Conservation (phyloP, 331 rosid genomes). For the Cucumis variabilis region DNA sequence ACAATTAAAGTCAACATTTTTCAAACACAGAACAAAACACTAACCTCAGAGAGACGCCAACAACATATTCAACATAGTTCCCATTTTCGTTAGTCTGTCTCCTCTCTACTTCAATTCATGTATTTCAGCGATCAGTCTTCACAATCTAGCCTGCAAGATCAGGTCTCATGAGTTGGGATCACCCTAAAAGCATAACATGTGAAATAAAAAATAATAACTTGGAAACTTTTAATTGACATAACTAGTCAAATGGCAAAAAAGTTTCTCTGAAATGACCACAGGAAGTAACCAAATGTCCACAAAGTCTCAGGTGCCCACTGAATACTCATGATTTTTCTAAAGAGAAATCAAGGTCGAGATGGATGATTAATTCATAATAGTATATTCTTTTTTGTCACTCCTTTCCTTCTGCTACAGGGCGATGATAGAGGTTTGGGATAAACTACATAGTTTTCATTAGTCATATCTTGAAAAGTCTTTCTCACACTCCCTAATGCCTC, state of each 20-base stretch:
- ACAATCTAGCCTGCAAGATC: slow-evolving; percentile 21
- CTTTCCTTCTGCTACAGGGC: background rate
- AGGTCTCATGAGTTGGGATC: background rate
- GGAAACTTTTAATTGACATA: background rate
- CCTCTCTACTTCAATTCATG: background rate
- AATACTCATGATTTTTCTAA: background rate
- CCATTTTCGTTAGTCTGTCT: background rate
- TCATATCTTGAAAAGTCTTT: background rate
- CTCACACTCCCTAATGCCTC: background rate
- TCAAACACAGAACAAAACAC: slow-evolving; percentile 3
- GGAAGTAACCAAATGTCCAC: background rate
- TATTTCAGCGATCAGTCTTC: slow-evolving; percentile 1
- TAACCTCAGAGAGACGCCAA: background rate
- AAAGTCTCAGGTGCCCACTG: background rate
- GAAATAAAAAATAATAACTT: background rate
- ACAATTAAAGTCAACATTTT: background rate
- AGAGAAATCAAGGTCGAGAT: background rate
- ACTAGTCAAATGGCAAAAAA: background rate
- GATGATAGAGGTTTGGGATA: background rate
- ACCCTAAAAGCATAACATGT: background rate
- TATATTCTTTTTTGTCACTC: background rate
- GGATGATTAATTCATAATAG: background rate
- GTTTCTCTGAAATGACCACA: background rate
- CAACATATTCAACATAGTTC: background rate
- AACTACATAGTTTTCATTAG: background rate